These are phyloP conservation scores for Kondoa malvinella DNA, from an alignment of 768 basidiomycete genomes.

Conservation along the genomic window DNA sequence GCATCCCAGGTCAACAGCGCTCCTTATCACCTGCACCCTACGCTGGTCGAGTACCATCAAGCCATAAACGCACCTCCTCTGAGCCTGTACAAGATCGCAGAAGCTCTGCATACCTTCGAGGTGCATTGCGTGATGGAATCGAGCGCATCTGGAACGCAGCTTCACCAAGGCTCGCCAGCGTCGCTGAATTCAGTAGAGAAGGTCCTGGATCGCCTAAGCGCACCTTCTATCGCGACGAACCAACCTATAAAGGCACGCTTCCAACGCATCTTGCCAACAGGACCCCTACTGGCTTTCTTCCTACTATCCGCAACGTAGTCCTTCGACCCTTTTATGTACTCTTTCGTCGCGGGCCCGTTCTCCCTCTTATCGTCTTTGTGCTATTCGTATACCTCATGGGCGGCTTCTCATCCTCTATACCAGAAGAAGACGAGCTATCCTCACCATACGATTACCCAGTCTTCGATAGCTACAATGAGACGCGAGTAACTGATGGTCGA, in stretches of 20 bases:
- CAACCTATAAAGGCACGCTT: not conserved
- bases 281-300: not conserved
- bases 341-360: slow-evolving; percentile 18
- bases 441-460: slow-evolving; percentile 18
- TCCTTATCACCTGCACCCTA: not conserved
- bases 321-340: slow-evolving; percentile 23
- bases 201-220: not conserved
- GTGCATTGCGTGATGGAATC: not conserved
- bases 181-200: not conserved
- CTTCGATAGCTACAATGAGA: slow-evolving; percentile 21
- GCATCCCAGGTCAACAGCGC: not conserved
- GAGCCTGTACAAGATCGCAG: not conserved
- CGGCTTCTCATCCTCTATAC: slow-evolving; percentile 16
- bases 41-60: not conserved
- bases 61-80: not conserved
- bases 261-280: not conserved
- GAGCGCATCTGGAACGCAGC: not conserved
- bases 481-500: slow-evolving; percentile 18
- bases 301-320: slow-evolving; percentile 5
- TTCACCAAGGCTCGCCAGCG: not conserved
- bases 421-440: slow-evolving; percentile 13
- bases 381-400: slow-evolving; percentile 17
- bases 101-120: not conserved
- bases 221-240: not conserved
- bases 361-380: slow-evolving; percentile 17